Conservation (phyloP, 2,329 filamentous ascomycete genomes). For the Aplosporella prunicola region DNA sequence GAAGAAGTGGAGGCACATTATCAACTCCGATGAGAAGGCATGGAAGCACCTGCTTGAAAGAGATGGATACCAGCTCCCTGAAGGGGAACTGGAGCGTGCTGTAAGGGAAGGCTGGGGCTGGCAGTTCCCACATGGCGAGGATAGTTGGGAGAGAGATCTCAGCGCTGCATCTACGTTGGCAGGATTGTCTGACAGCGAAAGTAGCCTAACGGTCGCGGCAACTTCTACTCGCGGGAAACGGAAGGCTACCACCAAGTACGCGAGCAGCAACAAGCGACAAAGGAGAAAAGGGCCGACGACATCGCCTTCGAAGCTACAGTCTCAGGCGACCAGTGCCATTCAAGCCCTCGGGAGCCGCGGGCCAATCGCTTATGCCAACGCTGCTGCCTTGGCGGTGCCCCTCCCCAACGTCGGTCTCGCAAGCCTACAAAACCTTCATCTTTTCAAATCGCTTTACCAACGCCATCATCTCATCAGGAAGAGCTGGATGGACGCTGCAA, state of each 20-base stretch:
- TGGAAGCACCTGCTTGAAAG: conserved; percentile 89
- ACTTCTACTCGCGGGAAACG: conserved; percentile 28
- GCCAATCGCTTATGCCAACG: conserved; percentile 75
- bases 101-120: conserved; percentile 94
- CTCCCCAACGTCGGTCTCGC: conserved; percentile 72
- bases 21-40: conserved; percentile 86
- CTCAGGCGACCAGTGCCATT: conserved; percentile 36
- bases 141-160: conserved; percentile 73
- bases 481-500: conserved; percentile 78
- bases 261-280: conserved; percentile 41
- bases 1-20: conserved; percentile 81
- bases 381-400: conserved; percentile 72
- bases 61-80: conserved; percentile 69
- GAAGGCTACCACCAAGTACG: conserved; percentile 27
- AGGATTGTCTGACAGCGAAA: conserved; percentile 33
- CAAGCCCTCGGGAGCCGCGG: conserved; percentile 50
- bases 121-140: conserved; percentile 71
- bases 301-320: conserved; percentile 29
- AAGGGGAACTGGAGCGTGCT: conserved; percentile 75
- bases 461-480: conserved; percentile 83
- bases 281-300: conserved; percentile 46
- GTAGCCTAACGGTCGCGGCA: conserved; percentile 6
- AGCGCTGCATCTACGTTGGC: conserved; percentile 42
- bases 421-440: conserved; percentile 71
- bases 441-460: conserved; percentile 94